Evolutionary conservation across 2,329 filamentous ascomycete species (phyloP), one percentile per base, ranked within the genome.

Genomic region (Neofusicoccum parvum): DNA sequence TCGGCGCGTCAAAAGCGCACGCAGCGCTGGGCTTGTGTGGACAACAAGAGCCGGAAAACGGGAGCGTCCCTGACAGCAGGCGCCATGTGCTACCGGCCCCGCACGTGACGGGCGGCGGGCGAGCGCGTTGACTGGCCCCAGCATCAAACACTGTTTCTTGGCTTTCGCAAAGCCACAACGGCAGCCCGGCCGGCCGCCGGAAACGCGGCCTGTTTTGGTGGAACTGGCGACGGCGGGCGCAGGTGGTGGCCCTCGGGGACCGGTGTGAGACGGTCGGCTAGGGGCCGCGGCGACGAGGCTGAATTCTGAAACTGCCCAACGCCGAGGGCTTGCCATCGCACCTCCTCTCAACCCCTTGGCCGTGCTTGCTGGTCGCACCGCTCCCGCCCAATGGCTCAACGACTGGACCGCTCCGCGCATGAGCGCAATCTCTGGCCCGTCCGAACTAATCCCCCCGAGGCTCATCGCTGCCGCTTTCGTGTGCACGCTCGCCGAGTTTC

Each of bases 251-350:
- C 45, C 45, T 48, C 17, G 45, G 17, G 27, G 3, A n/a, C n/a
- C 11, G 50, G n/a, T 37, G 32, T 58, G 54, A 43, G 54, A 58
- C 54, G 54, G 54, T 58, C 54, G 54, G 54, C 54, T 58, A 58
- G 37, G 20, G 15, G 14, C 54, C 27, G 27, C 7, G 54, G 54
- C 54, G 11, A 48, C 56, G 59, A 62, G 59, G 59, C 59, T 62
- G 59, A 62, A 43, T n/a, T 27, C 59, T 51, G 59, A 62, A 62
- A 62, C 59, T 27, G 9, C 14, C 46, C 59, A 51, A 12, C 59
- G 45, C 59, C 34, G 32, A 27, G 11, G 12, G 32, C 5, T 7
- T 11, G 10, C 51, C 5, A 17, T 27, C 53, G 7, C 53, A 58
- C 37, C 53, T 45, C 53, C 36, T 58, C 34, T 15, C 17, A 20